These are phyloP conservation scores for Anthracocystis setariae DNA, from an alignment of 1,284 basidiomycete genomes.

Conservation along the genomic window DNA sequence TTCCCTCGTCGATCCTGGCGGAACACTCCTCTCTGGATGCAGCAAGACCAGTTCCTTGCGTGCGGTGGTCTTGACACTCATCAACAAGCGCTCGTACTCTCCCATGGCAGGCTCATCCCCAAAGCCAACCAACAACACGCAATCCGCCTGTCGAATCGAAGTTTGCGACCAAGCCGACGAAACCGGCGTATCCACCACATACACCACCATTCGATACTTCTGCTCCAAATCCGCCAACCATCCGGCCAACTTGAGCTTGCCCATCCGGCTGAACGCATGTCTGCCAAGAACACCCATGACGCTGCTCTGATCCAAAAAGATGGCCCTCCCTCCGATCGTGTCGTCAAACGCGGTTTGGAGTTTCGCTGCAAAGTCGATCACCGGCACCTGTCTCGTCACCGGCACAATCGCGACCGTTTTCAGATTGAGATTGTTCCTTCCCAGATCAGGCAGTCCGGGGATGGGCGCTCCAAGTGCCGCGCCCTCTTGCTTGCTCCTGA, in stretches of 20 bases:
- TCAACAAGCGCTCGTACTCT: conserved; percentile 86
- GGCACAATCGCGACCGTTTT: conserved; percentile 87
- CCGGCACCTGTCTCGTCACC: conserved; percentile 70
- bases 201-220: conserved; percentile 63
- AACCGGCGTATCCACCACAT: conserved; percentile 66
- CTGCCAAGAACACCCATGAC: conserved; percentile 66
- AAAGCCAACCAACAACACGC: conserved; percentile 89
- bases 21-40: conserved; percentile 88
- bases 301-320: conserved; percentile 63
- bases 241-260: conserved; percentile 66
- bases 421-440: conserved; percentile 86
- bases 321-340: conserved; percentile 59
- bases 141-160: conserved; percentile 79
- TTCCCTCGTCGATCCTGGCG: conserved; percentile 89
- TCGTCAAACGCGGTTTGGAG: conserved; percentile 63
- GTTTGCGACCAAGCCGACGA: conserved; percentile 66
- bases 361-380: conserved; percentile 63
- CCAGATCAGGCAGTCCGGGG: conserved; percentile 66
- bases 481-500: conserved; percentile 43
- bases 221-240: conserved; percentile 67
- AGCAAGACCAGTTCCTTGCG: conserved; percentile 94
- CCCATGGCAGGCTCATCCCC: conserved; percentile 83
- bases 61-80: conserved; percentile 95
- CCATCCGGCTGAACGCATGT: conserved; percentile 67
- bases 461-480: conserved; percentile 51